A percentile compares a stretch with the other conserved stretches of the same genome.
Conservation (phyloP, 2,329 filamentous ascomycete species). For the Hypomyces perniciosus region DNA sequence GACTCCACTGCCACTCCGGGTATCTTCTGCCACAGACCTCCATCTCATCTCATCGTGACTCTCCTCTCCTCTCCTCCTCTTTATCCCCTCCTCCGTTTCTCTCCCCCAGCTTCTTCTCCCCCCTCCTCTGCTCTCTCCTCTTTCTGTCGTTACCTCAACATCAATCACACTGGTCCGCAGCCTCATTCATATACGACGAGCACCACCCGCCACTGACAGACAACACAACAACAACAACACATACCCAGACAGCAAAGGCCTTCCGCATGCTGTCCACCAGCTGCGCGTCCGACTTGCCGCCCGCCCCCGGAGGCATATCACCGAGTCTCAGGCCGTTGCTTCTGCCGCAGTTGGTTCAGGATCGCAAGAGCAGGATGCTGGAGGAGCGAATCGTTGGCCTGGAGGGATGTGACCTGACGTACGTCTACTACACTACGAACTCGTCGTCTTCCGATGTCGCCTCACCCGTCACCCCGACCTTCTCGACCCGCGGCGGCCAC, state of each 20-base stretch:
- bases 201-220: neutral
- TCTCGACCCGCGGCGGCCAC: slow-evolving; percentile 55
- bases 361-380: slow-evolving; percentile 40
- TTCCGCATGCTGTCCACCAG: neutral
- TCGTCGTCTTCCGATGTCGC: slow-evolving; percentile 61
- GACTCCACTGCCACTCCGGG: neutral
- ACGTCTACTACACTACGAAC: slow-evolving; percentile 42
- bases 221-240: no score
- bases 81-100: neutral
- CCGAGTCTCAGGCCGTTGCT: slow-evolving; percentile 47
- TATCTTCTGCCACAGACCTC: neutral
- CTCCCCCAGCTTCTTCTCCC: no score
- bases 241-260: neutral
- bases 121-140: neutral
- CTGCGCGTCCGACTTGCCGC: slow-evolving; percentile 2
- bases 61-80: neutral
- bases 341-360: slow-evolving; percentile 48
- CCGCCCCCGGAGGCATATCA: slow-evolving; percentile 32
- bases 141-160: neutral
- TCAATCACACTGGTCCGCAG: neutral
- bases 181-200: neutral
- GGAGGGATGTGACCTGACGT: slow-evolving; percentile 30
- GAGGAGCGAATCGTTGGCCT: slow-evolving; percentile 32
- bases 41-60: slow-evolving; percentile 4
- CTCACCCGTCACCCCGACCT: slow-evolving; percentile 66